Evolutionary conservation across 768 basidiomycete genomes (phyloP), one percentile per base, ranked within the genome.

Genomic region (Boletus rubropictus): DNA sequence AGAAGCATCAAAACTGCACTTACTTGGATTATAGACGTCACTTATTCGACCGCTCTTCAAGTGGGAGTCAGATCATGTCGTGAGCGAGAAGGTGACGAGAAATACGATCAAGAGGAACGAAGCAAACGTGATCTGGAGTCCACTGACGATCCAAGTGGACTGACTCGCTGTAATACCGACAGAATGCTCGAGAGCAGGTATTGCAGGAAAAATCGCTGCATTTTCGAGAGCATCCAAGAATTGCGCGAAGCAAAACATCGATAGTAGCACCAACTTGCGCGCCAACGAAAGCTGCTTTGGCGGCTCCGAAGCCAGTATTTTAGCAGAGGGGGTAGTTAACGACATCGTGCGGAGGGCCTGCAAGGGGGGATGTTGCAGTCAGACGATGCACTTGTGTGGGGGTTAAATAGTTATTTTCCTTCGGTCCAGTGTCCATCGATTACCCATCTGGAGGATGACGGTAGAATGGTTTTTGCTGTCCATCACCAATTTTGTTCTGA

Each of bases 101-200:
- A 58, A 28, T 52, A 60, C 58, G 10, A 60, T 52, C 28, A 60
- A 43, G 34, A 60, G 58, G 46, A 75, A 67, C 3, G 74, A 63
- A 10, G 75, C 69, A 55, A 76, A 77, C 4, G 75, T 76, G 27
- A 77, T 59, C 33, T 74, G 71, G 49, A 69, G 74, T 9, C 69
- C 73, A 40, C 70, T 68, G 18, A 72, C 49, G 5, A 75, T 46
- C 74, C 75, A 76, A 20, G 21, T 44, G 4, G 49, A 39, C 24
- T 55, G 56, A 18, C 44, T 44, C 28, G 31, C 35, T 11, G 46
- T 37, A 4, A 57, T 55, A 21, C 36, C 52, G 35, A 44, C 48
- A 21, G 44, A 47, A 11, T 18, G 5, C 31, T 60, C 52, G 22
- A 75, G 61, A 27, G 58, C 56, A 17, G 72, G 72, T 37, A 75